A percentile compares a stretch with the other conserved stretches of the same genome.
Evolutionary conservation across 805 yeast genomes (phyloP).

Genomic region (Pichia nanzhaoensis): DNA sequence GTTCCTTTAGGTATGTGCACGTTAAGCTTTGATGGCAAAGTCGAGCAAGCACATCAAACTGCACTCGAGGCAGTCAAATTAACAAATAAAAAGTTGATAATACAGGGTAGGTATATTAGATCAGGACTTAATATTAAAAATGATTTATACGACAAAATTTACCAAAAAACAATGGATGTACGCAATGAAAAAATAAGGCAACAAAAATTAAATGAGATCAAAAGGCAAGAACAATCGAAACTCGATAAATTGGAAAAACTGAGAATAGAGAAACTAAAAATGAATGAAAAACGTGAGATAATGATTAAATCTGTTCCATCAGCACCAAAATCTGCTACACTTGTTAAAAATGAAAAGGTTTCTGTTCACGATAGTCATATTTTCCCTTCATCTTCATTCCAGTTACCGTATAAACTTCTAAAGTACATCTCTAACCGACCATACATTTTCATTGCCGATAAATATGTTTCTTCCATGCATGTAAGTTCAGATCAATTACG

Average conservation of each 20-base stretch:
- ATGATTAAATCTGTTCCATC: background rate
- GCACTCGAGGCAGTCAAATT: constrained; percentile 41
- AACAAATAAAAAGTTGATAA: constrained; percentile 35
- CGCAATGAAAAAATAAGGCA: constrained; percentile 34
- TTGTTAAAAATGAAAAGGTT: constrained; percentile 8
- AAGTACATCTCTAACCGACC: constrained; percentile 51
- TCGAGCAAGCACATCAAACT: constrained; percentile 39
- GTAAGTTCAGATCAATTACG: constrained; percentile 54
- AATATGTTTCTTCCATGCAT: constrained; percentile 40
- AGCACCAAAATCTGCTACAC: background rate
- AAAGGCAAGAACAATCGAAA: constrained; percentile 20
- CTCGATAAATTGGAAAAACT: constrained; percentile 13
- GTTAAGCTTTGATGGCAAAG: constrained; percentile 53
- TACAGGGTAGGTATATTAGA: constrained; percentile 47
- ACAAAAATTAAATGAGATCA: constrained; percentile 26
- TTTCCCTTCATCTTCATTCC: constrained; percentile 18
- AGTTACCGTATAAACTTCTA: constrained; percentile 43
- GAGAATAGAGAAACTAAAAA: background rate
- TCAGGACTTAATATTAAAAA: constrained; percentile 45
- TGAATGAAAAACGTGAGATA: background rate
- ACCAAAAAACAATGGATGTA: constrained; percentile 25
- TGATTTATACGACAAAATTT: constrained; percentile 31
- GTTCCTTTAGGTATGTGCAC: constrained; percentile 70
- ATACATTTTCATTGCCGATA: constrained; percentile 46
- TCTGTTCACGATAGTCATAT: constrained; percentile 31